A percentile compares a stretch with the other conserved stretches of the same genome.
Evolutionary conservation across 75 land plant genomes (phyloP).

Genomic region (Adiantum capillusveneris): DNA sequence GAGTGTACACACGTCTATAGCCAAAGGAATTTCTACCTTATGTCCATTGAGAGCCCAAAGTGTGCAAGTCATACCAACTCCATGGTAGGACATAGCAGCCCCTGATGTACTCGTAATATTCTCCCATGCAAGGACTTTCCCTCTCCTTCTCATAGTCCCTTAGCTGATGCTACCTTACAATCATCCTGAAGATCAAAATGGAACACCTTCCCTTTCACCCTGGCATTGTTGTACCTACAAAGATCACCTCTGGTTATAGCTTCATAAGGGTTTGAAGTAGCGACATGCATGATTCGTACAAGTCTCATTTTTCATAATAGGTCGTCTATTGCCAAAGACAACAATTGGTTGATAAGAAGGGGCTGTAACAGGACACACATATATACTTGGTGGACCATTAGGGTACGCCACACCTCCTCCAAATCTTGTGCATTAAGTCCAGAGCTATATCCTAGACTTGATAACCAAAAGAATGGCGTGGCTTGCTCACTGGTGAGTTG

Average conservation of each 20-base stretch:
- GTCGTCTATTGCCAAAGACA: constrained; percentile 68
- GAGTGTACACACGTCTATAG: too few relatives aligned
- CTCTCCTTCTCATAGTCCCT: too few relatives aligned
- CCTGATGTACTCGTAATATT: too few relatives aligned
- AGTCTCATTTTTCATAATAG: constrained; percentile 78
- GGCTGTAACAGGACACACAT: constrained; percentile 39
- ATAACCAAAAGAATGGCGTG: too few relatives aligned
- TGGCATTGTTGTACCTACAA: constrained; percentile 66
- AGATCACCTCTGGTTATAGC: constrained; percentile 82
- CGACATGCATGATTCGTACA: constrained; percentile 70
- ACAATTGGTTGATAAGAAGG: constrained; percentile 59
- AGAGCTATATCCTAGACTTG: too few relatives aligned
- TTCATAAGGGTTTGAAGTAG: constrained; percentile 85
- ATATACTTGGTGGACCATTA: constrained; percentile 17
- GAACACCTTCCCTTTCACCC: constrained; percentile 91
- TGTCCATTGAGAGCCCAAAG: too few relatives aligned
- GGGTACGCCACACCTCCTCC: not conserved
- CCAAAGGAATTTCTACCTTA: too few relatives aligned
- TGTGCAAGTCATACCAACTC: too few relatives aligned
- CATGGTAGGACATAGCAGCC: too few relatives aligned
- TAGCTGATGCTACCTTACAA: too few relatives aligned
- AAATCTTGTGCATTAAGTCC: constrained; percentile 12
- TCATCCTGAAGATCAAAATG: constrained; percentile 92
- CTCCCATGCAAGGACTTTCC: too few relatives aligned
- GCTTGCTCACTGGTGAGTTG: not conserved